A percentile compares a stretch with the other conserved stretches of the same genome.
phyloP scores from a whole-genome alignment of 2,329 filamentous ascomycete species.

The Cladophialophora exuberans region DNA sequence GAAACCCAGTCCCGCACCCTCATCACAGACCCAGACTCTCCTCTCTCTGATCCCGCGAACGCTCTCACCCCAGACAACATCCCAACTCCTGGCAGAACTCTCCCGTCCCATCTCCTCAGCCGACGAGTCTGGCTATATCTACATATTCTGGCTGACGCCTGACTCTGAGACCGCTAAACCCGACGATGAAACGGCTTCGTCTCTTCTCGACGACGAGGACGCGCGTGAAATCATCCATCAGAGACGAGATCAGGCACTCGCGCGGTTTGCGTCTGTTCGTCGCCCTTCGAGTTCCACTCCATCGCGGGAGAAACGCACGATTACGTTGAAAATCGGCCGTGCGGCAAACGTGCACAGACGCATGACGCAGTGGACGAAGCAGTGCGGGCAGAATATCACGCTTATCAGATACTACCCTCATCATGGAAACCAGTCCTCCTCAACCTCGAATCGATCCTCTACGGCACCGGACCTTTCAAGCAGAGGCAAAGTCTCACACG shows the following conservation, averaged over 20 bases:
- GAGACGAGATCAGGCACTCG: constrained; percentile 42
- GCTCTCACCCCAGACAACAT: constrained; percentile 69
- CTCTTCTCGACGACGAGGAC: constrained; percentile 50
- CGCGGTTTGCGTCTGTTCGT: constrained; percentile 36
- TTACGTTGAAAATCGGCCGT: constrained; percentile 67
- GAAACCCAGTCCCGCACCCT: constrained; percentile 31
- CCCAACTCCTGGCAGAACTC: constrained; percentile 75
- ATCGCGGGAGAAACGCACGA: constrained; percentile 57
- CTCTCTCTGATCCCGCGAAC: constrained; percentile 71
- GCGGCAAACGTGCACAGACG: constrained; percentile 84
- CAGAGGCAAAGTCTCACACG: constrained; percentile 73
- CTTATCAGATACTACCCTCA: constrained; percentile 93
- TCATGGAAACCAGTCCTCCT: constrained; percentile 44
- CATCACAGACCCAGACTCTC: constrained; percentile 50
- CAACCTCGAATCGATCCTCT: too few relatives aligned
- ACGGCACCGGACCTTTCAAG: too few relatives aligned
- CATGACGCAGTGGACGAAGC: constrained; percentile 88
- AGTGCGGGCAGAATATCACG: constrained; percentile 87
- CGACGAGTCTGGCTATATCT: constrained; percentile 90
- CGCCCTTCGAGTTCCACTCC: constrained; percentile 34
- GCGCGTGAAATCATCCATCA: constrained; percentile 18
- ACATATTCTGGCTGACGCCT: constrained; percentile 96
- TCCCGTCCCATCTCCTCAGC: constrained; percentile 71
- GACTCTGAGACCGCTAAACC: constrained; percentile 58
- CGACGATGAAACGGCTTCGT: constrained; percentile 62